phyloP scores from a whole-genome alignment of 768 basidiomycete species.

The Mycena kentingensis region DNA sequence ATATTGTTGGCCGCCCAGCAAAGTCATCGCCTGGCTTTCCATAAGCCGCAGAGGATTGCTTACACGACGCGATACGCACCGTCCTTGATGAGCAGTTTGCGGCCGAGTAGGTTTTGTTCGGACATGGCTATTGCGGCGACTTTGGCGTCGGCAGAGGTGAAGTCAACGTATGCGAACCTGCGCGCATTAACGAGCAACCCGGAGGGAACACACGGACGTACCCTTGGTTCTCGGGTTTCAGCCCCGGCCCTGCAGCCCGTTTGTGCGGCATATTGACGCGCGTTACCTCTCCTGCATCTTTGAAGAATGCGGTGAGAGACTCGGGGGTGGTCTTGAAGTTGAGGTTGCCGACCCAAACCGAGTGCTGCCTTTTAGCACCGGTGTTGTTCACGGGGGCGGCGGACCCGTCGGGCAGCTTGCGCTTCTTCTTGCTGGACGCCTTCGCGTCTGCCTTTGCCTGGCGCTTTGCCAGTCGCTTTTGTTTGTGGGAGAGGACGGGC shows the following conservation, averaged over 20 bases:
- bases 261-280: constrained; percentile 88
- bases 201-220: constrained; percentile 39
- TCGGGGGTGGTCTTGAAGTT: constrained; percentile 85
- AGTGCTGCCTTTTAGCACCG: constrained; percentile 68
- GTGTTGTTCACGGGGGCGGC: constrained; percentile 31
- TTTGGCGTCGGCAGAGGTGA: constrained; percentile 76
- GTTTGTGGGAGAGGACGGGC: constrained; percentile 74
- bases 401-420: constrained; percentile 45
- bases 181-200: not conserved
- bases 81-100: constrained; percentile 91
- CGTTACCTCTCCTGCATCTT: constrained; percentile 71
- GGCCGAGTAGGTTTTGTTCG: constrained; percentile 80
- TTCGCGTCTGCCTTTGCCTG: constrained; percentile 33
- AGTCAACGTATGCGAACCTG: constrained; percentile 97
- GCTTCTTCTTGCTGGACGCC: constrained; percentile 43
- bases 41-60: constrained; percentile 3
- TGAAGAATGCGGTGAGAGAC: constrained; percentile 70
- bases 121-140: constrained; percentile 74
- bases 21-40: constrained; percentile 66
- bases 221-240: constrained; percentile 77
- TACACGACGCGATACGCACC: constrained; percentile 46
- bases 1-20: constrained; percentile 60
- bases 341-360: constrained; percentile 95
- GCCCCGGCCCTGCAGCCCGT: constrained; percentile 45
- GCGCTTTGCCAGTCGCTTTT: constrained; percentile 65